A percentile compares a stretch with the other conserved stretches of the same genome.
Evolutionary conservation across 2,329 filamentous ascomycete genomes (phyloP).

Genomic region (Eurotiales sp.): DNA sequence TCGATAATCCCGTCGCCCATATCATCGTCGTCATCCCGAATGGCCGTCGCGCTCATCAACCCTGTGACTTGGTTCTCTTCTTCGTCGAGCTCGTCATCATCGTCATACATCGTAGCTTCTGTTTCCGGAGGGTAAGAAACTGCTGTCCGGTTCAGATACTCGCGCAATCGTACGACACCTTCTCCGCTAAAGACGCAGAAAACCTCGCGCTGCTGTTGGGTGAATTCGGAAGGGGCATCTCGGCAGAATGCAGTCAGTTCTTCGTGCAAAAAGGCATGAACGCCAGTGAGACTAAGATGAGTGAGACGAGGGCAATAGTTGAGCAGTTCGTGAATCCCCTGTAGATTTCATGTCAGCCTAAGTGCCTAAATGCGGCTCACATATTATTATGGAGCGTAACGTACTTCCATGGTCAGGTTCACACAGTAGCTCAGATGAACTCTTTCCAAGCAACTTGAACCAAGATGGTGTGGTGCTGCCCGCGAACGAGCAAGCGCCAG

Average conservation of each 20-base stretch:
- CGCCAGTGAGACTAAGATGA: constrained; percentile 89
- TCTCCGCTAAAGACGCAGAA: constrained; percentile 96
- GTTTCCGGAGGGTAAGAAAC: constrained; percentile 27
- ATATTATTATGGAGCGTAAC: constrained; percentile 26
- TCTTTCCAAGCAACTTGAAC: constrained; percentile 72
- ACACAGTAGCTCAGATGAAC: constrained; percentile 96
- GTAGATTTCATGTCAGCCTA: constrained; percentile 19
- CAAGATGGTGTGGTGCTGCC: constrained; percentile 53
- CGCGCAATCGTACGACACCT: constrained; percentile 72
- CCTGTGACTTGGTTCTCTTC: constrained; percentile 40
- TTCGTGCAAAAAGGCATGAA: constrained; percentile 81
- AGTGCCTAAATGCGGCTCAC: background rate
- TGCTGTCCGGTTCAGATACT: constrained; percentile 63
- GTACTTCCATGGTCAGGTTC: constrained; percentile 74
- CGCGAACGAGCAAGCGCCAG: constrained; percentile 70
- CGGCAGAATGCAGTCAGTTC: constrained; percentile 84
- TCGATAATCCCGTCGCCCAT: constrained; percentile 25
- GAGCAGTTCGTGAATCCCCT: constrained; percentile 87
- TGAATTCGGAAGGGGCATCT: constrained; percentile 85
- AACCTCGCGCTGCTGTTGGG: constrained; percentile 86
- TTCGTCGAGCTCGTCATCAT: constrained; percentile 42
- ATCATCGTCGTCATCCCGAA: constrained; percentile 39
- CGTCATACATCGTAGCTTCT: constrained; percentile 43
- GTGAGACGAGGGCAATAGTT: constrained; percentile 91
- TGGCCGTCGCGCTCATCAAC: constrained; percentile 39